Base-by-base conservation (phyloP, 495 filamentous ascomycete genomes). In the Filosporella fistucella region DNA sequence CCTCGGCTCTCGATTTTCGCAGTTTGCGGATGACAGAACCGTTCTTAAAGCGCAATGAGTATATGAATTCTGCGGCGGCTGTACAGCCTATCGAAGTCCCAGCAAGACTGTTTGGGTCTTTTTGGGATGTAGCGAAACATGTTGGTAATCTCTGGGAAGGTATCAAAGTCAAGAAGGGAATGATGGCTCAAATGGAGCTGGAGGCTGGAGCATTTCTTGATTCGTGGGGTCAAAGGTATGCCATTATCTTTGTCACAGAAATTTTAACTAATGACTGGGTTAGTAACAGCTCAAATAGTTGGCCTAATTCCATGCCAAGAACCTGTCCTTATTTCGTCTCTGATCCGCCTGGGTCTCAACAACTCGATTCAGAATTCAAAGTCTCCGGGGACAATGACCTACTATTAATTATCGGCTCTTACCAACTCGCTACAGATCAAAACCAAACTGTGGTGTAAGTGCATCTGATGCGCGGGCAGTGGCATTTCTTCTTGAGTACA, bases 291-390 rank as follows among this genome's bases (percentile, higher is more conserved):
- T 17, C 23, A 30, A 32, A 12, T 4, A 18, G 23, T 2, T 14
- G 33, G 17, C 32, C 45, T 26, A n/a, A n/a, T n/a, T 11, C 16
- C 10, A 35, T 20, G 13, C 45, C 34, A 7, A 18, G 23, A 13
- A 39, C 45, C 6, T 47, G 33, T 26, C 45, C 45, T 2, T 37
- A 38, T 22, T 47, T 47, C 23, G 34, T 47, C 3, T 47, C 32
- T 7, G 45, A 47, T 18, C 45, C 45, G 16, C 45, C 45, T 2
- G 45, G 45, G 21, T 47, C 45, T 7, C 45, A 39, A n/a, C 16
- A 38, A 3, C 23, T 47, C 6, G 39, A 34, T 24, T 10, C 29
- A 6, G 24, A 12, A 9, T 39, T 38, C 24, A 6, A 12, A 1
- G 21, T 20, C n/a, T 14, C 5, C 29, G 12, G n/a, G 7, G 25